phyloP scores from a whole-genome alignment of 331 rosid genomes.

The Rosa hybrid region DNA sequence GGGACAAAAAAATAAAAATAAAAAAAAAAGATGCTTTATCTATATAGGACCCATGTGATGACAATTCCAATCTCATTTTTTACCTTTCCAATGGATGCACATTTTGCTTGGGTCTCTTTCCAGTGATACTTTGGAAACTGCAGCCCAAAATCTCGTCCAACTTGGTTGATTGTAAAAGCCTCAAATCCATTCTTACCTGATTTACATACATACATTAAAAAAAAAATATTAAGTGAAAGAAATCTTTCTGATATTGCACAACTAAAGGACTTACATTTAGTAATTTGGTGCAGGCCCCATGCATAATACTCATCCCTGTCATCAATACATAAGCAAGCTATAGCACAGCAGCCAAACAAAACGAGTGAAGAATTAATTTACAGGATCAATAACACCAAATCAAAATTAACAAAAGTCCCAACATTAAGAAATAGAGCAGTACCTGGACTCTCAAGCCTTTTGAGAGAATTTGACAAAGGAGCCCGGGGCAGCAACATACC shows the following conservation, averaged over 20 bases:
- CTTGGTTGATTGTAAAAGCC: slow-evolving; percentile 57
- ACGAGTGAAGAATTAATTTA: too few species aligned
- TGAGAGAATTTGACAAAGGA: too few species aligned
- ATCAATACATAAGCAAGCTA: slow-evolving; percentile 1
- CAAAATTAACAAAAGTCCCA: too few species aligned
- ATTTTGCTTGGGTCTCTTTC: slow-evolving; percentile 72
- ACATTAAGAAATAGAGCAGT: too few species aligned
- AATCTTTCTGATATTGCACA: too few species aligned
- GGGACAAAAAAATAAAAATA: too few species aligned
- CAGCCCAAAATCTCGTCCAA: slow-evolving; percentile 66
- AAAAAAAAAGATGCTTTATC: too few species aligned
- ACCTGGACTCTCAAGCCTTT: too few species aligned
- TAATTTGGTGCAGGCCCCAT: slow-evolving; percentile 89
- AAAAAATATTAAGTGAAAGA: too few species aligned
- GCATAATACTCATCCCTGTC: slow-evolving; percentile 95
- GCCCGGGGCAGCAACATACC: too few species aligned
- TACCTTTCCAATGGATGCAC: slow-evolving; percentile 76
- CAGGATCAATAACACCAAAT: too few species aligned
- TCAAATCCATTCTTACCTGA: slow-evolving; percentile 80
- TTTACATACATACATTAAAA: not conserved
- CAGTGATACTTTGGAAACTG: slow-evolving; percentile 61
- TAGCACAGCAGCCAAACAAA: too few species aligned
- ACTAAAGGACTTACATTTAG: slow-evolving; percentile 31
- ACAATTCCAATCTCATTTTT: not conserved
- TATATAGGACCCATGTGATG: not conserved